phyloP scores from a whole-genome alignment of 1,284 basidiomycete genomes.

The Boletus mariae region DNA sequence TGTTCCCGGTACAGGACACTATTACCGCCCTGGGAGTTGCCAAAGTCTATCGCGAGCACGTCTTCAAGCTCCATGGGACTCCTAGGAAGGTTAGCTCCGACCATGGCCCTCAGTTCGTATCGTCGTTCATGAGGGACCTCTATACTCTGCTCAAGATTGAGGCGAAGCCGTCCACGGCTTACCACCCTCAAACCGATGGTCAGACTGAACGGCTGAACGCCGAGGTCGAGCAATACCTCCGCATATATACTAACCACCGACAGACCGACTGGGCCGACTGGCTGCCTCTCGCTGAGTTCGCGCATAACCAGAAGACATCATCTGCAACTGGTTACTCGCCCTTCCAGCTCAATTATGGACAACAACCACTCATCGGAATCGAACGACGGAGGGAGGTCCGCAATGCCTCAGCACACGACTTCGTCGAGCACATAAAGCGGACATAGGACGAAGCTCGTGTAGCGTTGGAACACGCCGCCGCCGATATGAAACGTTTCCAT shows the following conservation, averaged over 20 bases:
- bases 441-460: background rate
- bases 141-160: background rate
- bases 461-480: background rate
- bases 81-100: background rate
- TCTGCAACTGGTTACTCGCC: background rate
- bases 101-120: constrained; percentile 35
- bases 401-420: background rate
- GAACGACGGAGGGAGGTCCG: background rate
- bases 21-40: background rate
- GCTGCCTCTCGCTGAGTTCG: constrained; percentile 33
- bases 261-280: constrained; percentile 31
- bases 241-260: constrained; percentile 24
- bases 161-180: background rate
- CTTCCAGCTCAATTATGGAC: background rate
- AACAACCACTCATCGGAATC: background rate
- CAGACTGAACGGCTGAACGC: constrained; percentile 36
- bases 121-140: constrained; percentile 30
- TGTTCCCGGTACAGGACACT: background rate
- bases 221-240: constrained; percentile 28
- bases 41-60: background rate
- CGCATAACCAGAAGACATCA: constrained; percentile 6
- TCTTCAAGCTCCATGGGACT: background rate
- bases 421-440: background rate
- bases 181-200: constrained; percentile 37
- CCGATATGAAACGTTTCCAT: background rate